These are phyloP conservation scores for Hymenoscyphus repandus DNA, from an alignment of 2,329 filamentous ascomycete species.

Conservation along the genomic window DNA sequence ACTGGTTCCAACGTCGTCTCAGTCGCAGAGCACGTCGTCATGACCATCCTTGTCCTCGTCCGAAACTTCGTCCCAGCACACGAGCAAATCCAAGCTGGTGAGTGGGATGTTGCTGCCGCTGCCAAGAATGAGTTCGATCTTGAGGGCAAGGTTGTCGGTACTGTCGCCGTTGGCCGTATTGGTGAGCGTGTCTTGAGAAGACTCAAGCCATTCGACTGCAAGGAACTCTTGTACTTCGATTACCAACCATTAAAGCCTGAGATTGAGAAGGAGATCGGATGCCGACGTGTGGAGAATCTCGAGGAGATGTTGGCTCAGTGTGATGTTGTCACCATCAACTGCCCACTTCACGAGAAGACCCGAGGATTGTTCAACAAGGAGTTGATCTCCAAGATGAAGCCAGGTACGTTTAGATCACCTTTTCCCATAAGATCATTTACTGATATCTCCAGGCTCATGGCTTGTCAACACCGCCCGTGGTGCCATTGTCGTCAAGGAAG, in stretches of 20 bases:
- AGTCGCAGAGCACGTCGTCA: slow-evolving; percentile 97
- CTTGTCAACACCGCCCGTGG: slow-evolving; percentile 98
- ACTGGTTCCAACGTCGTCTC: slow-evolving; percentile 98
- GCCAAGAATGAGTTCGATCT: slow-evolving; percentile 99
- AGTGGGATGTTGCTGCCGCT: slow-evolving; percentile 93
- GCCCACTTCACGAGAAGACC: slow-evolving; percentile 97
- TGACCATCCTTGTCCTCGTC: slow-evolving; percentile 94
- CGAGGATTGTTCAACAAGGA: slow-evolving; percentile 98
- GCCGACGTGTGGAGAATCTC: slow-evolving; percentile 78
- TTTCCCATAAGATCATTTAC: not conserved
- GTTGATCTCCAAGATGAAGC: slow-evolving; percentile 98
- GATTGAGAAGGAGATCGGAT: slow-evolving; percentile 92
- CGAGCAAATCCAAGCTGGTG: slow-evolving; percentile 81
- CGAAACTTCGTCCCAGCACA: slow-evolving; percentile 98
- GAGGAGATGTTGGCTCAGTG: slow-evolving; percentile 94
- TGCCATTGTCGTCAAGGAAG: slow-evolving; percentile 98
- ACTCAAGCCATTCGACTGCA: slow-evolving; percentile 97
- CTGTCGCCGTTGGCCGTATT: slow-evolving; percentile 94
- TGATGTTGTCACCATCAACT: slow-evolving; percentile 99
- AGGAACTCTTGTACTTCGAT: slow-evolving; percentile 98
- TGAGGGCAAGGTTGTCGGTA: slow-evolving; percentile 95
- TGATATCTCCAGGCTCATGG: slow-evolving; percentile 67
- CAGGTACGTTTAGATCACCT: slow-evolving; percentile 82
- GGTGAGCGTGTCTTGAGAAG: slow-evolving; percentile 95
- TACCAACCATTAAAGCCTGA: slow-evolving; percentile 90